Percentiles rank a stretch among this genome's conserved stretches.
Conservation (phyloP, 352 stramenopile species). For the Globisporangium lucens region DNA sequence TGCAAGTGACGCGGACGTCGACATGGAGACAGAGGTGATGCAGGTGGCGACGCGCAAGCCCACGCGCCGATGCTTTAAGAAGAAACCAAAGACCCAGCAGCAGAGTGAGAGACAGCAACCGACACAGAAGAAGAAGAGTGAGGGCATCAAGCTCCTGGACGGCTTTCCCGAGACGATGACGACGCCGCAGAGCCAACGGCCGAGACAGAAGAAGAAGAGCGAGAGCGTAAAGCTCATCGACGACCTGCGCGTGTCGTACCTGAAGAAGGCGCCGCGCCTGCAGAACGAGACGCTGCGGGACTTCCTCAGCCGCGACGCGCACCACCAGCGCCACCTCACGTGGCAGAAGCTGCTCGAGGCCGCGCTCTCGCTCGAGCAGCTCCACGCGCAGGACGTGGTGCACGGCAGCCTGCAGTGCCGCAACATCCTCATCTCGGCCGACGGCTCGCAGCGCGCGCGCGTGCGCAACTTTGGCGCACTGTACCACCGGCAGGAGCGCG, state of each 20-base stretch:
- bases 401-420: conserved; percentile 12
- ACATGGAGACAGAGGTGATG: not conserved
- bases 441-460: conserved; percentile 10
- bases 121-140: not conserved
- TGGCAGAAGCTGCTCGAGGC: conserved; percentile 17
- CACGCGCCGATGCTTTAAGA: not conserved
- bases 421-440: conserved; percentile 19
- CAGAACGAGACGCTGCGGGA: conserved; percentile 13
- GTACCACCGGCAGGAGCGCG: not conserved
- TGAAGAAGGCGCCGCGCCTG: not conserved
- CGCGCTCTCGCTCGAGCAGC: conserved; percentile 9
- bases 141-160: conserved; percentile 10
- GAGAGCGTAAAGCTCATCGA: conserved; percentile 13
- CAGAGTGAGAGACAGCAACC: not conserved
- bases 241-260: conserved; percentile 6
- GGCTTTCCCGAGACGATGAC: not conserved
- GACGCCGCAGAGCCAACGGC: not conserved
- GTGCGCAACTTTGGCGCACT: conserved; percentile 14
- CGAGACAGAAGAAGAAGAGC: not conserved
- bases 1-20: not conserved
- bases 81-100: not conserved
- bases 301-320: not conserved
- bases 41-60: conserved; percentile 3
- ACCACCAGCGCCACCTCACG: conserved; percentile 7
- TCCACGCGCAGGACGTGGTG: conserved; percentile 13